These are phyloP conservation scores for Apium graveolens DNA, from an alignment of 129 eudicot species.

Conservation along the genomic window DNA sequence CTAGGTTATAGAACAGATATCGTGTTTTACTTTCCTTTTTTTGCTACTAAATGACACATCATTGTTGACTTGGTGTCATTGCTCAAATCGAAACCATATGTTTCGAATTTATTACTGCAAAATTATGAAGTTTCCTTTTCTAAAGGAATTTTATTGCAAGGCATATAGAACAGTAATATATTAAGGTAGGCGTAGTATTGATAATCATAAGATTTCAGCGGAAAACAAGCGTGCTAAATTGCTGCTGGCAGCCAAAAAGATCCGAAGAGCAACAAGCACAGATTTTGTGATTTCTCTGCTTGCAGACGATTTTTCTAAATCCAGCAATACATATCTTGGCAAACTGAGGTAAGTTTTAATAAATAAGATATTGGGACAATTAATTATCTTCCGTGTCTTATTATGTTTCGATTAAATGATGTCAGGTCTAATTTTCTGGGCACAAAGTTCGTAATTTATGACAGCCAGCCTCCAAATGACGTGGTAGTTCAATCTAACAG, in stretches of 20 bases:
- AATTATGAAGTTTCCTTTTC: neutral
- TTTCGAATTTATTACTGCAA: neutral
- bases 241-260: slow-evolving; percentile 66
- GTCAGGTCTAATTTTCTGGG: slow-evolving; percentile 93
- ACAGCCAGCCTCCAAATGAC: slow-evolving; percentile 67
- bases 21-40: neutral
- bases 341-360: slow-evolving; percentile 59
- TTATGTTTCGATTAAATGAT: neutral
- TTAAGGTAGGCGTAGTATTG: neutral
- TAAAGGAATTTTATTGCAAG: neutral
- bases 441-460: slow-evolving; percentile 79
- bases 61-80: neutral
- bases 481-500: slow-evolving; percentile 27
- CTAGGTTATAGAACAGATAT: neutral
- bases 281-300: slow-evolving; percentile 73
- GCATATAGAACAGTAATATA: neutral
- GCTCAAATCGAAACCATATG: neutral
- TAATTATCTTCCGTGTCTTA: neutral
- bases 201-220: slow-evolving; percentile 31
- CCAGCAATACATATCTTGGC: slow-evolving; percentile 79
- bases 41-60: neutral
- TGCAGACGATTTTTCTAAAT: slow-evolving; percentile 77
- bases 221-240: slow-evolving; percentile 61
- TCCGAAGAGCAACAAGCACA: slow-evolving; percentile 81
- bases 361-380: neutral